Base-by-base conservation (phyloP, 768 basidiomycete genomes). In the Suillus spraguei region DNA sequence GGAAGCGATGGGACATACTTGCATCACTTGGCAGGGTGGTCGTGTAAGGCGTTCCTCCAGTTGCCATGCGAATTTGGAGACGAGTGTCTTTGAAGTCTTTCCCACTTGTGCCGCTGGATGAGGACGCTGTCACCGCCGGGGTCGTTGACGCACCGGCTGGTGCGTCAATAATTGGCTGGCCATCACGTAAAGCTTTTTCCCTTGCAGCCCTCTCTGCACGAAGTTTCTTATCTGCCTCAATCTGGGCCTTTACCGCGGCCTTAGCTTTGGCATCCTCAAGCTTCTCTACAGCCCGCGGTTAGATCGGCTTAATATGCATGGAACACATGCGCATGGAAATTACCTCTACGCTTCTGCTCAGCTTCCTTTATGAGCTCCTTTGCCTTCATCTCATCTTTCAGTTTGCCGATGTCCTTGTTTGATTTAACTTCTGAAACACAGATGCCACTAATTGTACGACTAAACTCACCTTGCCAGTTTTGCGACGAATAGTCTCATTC, bases 141-240 rank as follows among this genome's bases (percentile, higher is more conserved):
- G 81, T 67, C 9, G 78, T 68, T 5, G 80, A 66, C 1, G 76
- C 68, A 14, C 75, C 52, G 16, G 77, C 73, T 32, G 67, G 41
- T 10, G 64, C 62, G 42, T 80, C 77, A 28, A 80, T 69, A 22
- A 80, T 70, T n/a, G 79, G 71, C 60, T 80, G 79, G 1, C 96
- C 96, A 41, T 97, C 94, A 38, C 96, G 85, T 8, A 96, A 73
- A 0, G 95, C 96, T 74, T 98, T 98, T 77, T 98, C 97, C 54
- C 88, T 81, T 0, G 95, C 95, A 2, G 88, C 82, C 70, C 92
- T 95, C 72, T 91, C 95, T 0, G 94, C 94, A 22, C 97, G 87
- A 10, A 86, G 89, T 60, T 86, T 85, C 79, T 95, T 99, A 80
- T 97, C 96, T 0, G 89, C 92, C 76, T 96, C 95, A 67, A 98